Evolutionary conservation across 2,329 filamentous ascomycete species (phyloP).

Genomic region (Diplocarpon rosae): DNA sequence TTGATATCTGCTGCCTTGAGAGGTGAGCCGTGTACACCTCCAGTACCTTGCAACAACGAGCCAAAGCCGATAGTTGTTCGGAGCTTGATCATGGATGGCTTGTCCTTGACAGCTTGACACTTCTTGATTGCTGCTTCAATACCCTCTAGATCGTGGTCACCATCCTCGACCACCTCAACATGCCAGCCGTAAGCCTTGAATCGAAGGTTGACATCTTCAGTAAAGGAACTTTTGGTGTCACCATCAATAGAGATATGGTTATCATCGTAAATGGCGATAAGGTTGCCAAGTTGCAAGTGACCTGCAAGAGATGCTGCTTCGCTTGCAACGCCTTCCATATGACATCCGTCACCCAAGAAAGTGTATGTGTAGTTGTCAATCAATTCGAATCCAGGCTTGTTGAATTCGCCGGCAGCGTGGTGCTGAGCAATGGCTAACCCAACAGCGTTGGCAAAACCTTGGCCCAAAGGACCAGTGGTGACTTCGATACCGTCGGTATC

Average conservation of each 20-base stretch:
- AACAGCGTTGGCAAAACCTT: conserved; percentile 95
- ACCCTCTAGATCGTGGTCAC: conserved; percentile 74
- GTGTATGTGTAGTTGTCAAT: conserved; percentile 94
- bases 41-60: conserved; percentile 84
- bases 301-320: conserved; percentile 89
- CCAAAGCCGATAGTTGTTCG: conserved; percentile 96
- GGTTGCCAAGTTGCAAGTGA: conserved; percentile 94
- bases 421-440: conserved; percentile 95
- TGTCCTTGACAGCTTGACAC: conserved; percentile 81
- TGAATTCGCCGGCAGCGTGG: conserved; percentile 83
- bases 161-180: conserved; percentile 70
- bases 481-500: conserved; percentile 97
- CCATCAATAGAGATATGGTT: conserved; percentile 96
- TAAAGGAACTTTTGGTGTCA: conserved; percentile 92
- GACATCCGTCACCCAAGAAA: conserved; percentile 96
- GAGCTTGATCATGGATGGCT: conserved; percentile 94
- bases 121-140: conserved; percentile 84
- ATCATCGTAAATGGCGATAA: conserved; percentile 96
- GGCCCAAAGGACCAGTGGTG: conserved; percentile 92
- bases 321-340: conserved; percentile 94
- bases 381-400: conserved; percentile 88
- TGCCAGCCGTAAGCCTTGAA: conserved; percentile 99
- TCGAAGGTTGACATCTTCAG: conserved; percentile 87
- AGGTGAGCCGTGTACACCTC: conserved; percentile 90
- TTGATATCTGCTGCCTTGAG: conserved; percentile 91